These are phyloP conservation scores for Cinchona pubescens DNA, from an alignment of 257 asterid genomes.

Conservation along the genomic window DNA sequence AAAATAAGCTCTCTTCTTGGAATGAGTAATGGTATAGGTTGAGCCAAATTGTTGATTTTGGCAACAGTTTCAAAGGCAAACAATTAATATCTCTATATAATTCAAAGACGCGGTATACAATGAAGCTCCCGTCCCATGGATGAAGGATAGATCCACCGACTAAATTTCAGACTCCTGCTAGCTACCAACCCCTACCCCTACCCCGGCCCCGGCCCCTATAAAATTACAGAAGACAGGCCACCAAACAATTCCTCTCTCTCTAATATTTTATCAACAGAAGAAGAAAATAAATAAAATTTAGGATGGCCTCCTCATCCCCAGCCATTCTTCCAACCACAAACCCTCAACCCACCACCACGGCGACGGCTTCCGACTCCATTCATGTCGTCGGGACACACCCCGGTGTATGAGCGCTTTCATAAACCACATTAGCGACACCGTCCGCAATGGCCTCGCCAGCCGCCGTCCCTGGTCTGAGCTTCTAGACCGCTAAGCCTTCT, in stretches of 20 bases:
- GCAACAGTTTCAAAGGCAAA: too few relatives aligned
- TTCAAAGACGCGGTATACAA: too few relatives aligned
- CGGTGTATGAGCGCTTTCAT: slow-evolving; percentile 52
- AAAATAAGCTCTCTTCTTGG: too few relatives aligned
- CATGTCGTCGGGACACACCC: slow-evolving; percentile 32
- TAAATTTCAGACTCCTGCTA: too few relatives aligned
- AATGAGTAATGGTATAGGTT: too few relatives aligned
- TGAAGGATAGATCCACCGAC: slow-evolving; percentile 10
- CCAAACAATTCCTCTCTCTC: not conserved
- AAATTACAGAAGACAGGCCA: too few relatives aligned
- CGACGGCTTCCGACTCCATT: slow-evolving; percentile 20
- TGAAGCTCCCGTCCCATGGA: too few relatives aligned
- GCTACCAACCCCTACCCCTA: too few relatives aligned
- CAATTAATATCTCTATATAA: too few relatives aligned
- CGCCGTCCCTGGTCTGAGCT: slow-evolving; percentile 89
- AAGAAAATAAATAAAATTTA: not conserved
- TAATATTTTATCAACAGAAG: not conserved
- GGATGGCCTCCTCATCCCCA: slow-evolving; percentile 58
- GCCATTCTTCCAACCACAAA: slow-evolving; percentile 65
- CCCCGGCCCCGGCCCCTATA: too few relatives aligned
- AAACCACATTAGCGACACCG: slow-evolving; percentile 43
- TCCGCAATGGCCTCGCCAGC: slow-evolving; percentile 54
- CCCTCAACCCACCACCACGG: slow-evolving; percentile 28
- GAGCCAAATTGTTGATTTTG: too few relatives aligned
- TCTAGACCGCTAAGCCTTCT: slow-evolving; percentile 62